phyloP scores from a whole-genome alignment of 805 yeast species.

The Hanseniaspora lindneri region DNA sequence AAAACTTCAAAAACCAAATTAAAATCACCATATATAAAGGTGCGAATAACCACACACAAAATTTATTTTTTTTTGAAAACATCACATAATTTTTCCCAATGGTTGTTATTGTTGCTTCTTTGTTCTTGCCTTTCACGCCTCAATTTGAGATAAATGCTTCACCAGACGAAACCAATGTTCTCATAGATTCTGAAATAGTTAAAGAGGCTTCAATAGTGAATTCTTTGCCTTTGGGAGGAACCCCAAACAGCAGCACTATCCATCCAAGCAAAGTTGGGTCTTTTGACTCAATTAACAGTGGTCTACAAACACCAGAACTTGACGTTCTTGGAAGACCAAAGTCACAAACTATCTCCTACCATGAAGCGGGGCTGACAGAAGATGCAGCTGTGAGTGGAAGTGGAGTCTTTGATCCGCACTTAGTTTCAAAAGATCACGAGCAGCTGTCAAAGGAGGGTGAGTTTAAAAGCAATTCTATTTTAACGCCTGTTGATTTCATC shows the following conservation, averaged over 20 bases:
- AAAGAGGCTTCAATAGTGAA: constrained; percentile 19
- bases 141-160: constrained; percentile 35
- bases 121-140: constrained; percentile 69
- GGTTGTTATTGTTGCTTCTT: constrained; percentile 60
- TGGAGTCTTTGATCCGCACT: constrained; percentile 4
- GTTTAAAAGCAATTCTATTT: constrained; percentile 8
- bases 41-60: no score
- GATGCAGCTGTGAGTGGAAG: constrained; percentile 5
- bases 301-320: constrained; percentile 4
- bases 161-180: constrained; percentile 27
- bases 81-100: constrained; percentile 29
- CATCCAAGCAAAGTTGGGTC: background rate
- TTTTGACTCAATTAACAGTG: background rate
- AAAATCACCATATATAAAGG: no score
- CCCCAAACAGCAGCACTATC: background rate
- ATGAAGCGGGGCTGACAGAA: constrained; percentile 4
- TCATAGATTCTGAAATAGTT: constrained; percentile 23
- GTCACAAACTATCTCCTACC: background rate
- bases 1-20: no score
- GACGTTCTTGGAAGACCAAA: background rate
- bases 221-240: background rate
- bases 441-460: constrained; percentile 8
- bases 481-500: constrained; percentile 8
- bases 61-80: no score
- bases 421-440: constrained; percentile 9